Base-by-base conservation (phyloP, 176 grass and related monocot genomes). In the Ensete ventricosum region DNA sequence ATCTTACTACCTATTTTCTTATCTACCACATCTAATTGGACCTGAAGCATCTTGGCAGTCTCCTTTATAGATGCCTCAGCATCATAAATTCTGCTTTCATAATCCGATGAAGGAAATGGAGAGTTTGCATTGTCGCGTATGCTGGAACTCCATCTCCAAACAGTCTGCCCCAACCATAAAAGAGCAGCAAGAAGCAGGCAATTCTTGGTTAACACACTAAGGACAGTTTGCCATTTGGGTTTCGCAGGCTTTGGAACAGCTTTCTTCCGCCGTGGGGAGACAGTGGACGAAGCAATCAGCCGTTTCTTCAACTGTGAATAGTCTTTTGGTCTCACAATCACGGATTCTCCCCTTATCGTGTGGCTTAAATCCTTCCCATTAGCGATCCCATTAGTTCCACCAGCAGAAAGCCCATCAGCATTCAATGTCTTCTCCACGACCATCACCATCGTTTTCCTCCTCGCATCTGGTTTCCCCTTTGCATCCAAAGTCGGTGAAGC, bases 1-100 rank as follows among this genome's bases (percentile, higher is more conserved):
- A 87, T 84, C 88, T 84, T 82, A 52, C 71, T 76, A 12, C 71
- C 86, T 71, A 99, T 86, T 88, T 91, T 99, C 83, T 84, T 83
- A 78, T 99, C 88, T 43, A 94, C 53, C 67, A 82, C 63, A 77
- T 97, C 94, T 81, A 97, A 75, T 74, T 97, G 90, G 63, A 87
- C n/a, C 84, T 93, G 90, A n/a, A 97, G 9, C 83, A 85, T 83
- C 73, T 81, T 81, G 53, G 81, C 72, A 9, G 88, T 50, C 76
- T 79, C 85, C 72, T 82, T 54, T 60, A 91, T 73, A 77, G 90
- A 90, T 52, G 85, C 83, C 78, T 93, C 90, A 51, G 91, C 78
- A 26, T 83, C 80, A 49, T 84, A 83, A 62, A 97, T 79, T 62
- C 84, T 85, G 7, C 78, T 75, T 67, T 76, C 80, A 27, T 78